A percentile compares a stretch with the other conserved stretches of the same genome.
Evolutionary conservation across 164 flowering plant genomes (phyloP).

Genomic region (Aristolochia californica): DNA sequence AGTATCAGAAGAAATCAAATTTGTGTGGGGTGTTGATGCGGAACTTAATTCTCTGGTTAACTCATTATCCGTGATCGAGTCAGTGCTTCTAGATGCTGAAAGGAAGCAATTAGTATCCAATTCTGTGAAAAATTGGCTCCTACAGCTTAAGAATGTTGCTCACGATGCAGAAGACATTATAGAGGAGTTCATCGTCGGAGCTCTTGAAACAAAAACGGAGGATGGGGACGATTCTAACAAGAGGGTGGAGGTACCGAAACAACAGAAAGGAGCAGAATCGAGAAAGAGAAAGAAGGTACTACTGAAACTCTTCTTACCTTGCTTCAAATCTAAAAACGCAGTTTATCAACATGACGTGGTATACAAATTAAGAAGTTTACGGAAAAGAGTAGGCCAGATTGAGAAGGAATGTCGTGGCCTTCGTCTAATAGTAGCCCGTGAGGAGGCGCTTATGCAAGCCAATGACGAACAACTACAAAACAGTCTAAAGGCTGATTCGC

Average conservation of each 20-base stretch:
- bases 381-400: not conserved
- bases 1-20: too few relatives aligned
- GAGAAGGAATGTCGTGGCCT: not conserved
- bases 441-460: too few relatives aligned
- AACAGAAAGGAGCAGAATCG: too few relatives aligned
- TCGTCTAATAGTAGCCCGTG: too few relatives aligned
- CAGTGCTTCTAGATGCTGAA: slow-evolving; percentile 4
- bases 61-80: too few relatives aligned
- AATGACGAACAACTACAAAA: too few relatives aligned
- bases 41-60: too few relatives aligned
- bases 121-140: not conserved
- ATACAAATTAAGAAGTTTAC: not conserved
- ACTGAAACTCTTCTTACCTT: not conserved
- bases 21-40: too few relatives aligned
- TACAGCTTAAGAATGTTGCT: not conserved
- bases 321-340: not conserved
- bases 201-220: not conserved
- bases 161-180: not conserved
- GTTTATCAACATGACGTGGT: not conserved
- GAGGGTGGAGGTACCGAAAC: too few relatives aligned
- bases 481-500: not conserved
- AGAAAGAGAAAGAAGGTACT: too few relatives aligned
- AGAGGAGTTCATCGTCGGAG: not conserved
- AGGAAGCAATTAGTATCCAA: not conserved
- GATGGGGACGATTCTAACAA: not conserved